phyloP scores from a whole-genome alignment of 1,284 basidiomycete genomes.

The Macrocystidia cucumis region DNA sequence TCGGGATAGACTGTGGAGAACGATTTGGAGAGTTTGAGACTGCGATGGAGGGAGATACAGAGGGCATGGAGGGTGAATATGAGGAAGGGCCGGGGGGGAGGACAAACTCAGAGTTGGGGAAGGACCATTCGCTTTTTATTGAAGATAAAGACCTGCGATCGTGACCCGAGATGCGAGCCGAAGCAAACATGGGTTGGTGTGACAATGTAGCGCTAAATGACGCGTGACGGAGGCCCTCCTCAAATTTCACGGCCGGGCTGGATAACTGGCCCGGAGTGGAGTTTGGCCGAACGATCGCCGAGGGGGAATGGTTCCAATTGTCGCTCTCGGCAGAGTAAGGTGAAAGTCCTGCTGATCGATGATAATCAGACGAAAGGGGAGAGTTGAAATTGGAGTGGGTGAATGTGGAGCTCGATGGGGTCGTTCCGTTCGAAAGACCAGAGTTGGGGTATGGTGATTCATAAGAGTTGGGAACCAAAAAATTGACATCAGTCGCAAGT shows the following conservation, averaged over 20 bases:
- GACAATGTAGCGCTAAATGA: constrained; percentile 48
- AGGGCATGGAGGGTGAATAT: constrained; percentile 33
- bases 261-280: constrained; percentile 51
- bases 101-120: constrained; percentile 33
- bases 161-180: constrained; percentile 60
- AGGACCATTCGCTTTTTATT: constrained; percentile 45
- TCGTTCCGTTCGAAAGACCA: constrained; percentile 35
- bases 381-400: no score
- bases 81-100: constrained; percentile 28
- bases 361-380: constrained; percentile 36
- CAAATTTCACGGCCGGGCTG: constrained; percentile 50
- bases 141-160: constrained; percentile 47
- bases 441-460: constrained; percentile 36
- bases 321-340: constrained; percentile 36
- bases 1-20: constrained; percentile 40
- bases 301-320: constrained; percentile 36
- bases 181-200: constrained; percentile 52
- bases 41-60: constrained; percentile 32
- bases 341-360: constrained; percentile 30
- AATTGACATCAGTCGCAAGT: constrained; percentile 43
- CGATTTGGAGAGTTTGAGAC: constrained; percentile 39
- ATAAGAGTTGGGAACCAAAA: constrained; percentile 31
- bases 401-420: constrained; percentile 37
- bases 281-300: constrained; percentile 44
- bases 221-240: constrained; percentile 56